Conservation (phyloP, 495 filamentous ascomycete genomes). For the Trichoderma reesei region DNA sequence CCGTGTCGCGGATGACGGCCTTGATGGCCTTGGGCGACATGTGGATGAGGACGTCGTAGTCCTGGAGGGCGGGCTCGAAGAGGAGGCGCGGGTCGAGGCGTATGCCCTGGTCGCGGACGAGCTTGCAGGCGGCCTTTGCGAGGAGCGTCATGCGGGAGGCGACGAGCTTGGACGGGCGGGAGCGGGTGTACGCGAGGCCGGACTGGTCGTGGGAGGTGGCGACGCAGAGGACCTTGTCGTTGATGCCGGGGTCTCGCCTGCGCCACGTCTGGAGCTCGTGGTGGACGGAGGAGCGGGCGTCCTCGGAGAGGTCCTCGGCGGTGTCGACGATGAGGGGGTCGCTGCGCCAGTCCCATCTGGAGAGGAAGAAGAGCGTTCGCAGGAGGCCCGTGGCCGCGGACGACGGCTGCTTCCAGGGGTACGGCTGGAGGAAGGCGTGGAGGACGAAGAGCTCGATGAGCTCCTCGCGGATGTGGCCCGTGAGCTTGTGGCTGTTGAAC, state of each 20-base stretch:
- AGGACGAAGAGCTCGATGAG: constrained; percentile 72
- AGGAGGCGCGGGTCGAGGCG: constrained; percentile 50
- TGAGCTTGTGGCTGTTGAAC: constrained; percentile 77
- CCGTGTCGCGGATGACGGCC: constrained; percentile 18
- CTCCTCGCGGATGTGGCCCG: constrained; percentile 63
- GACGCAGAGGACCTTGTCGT: constrained; percentile 68
- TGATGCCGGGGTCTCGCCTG: constrained; percentile 80
- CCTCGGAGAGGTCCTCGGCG: constrained; percentile 40
- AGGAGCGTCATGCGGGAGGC: constrained; percentile 75
- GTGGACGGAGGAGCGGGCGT: constrained; percentile 49
- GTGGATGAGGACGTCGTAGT: constrained; percentile 80
- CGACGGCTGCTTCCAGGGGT: constrained; percentile 71
- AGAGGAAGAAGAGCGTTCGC: constrained; percentile 63
- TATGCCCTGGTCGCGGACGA: constrained; percentile 46
- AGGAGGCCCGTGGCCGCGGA: constrained; percentile 75
- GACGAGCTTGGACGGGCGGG: constrained; percentile 63
- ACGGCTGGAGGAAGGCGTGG: constrained; percentile 67
- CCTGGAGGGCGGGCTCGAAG: constrained; percentile 56
- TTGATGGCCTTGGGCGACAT: constrained; percentile 45
- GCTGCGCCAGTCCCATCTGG: constrained; percentile 83
- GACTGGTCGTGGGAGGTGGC: constrained; percentile 68
- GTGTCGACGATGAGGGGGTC: constrained; percentile 75
- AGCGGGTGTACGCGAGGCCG: constrained; percentile 66
- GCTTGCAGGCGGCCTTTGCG: constrained; percentile 57
- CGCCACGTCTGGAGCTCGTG: constrained; percentile 71